Base-by-base conservation (phyloP, 148 eudicot species). In the Simmondsia chinensis region DNA sequence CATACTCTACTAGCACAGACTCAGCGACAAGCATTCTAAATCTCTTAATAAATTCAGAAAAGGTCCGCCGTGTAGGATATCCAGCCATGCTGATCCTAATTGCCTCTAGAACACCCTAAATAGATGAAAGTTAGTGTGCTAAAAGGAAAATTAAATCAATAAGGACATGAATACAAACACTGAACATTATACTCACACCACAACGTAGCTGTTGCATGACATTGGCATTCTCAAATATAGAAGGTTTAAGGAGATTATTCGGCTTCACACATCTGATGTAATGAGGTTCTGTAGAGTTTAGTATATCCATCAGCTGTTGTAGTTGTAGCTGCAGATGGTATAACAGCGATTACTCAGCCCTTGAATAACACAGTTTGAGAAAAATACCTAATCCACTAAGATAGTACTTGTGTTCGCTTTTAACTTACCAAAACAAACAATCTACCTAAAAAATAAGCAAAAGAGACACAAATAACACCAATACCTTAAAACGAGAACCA, bases 221-320 rank as follows among this genome's bases (percentile, higher is more conserved):
- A 52, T 85, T 85, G 66, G 60, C 66, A 71, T 91, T 91, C 82
- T 91, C 95, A 64, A 91, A 91, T 33, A 91, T 66, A 53, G 94
- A 80, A 51, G 99, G 95, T 64, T 82, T 82, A 37, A 91, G 93
- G 32, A 59, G 71, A 77, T 91, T 82, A 64, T 91, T 91, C 14
- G 99, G 99, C 74, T 91, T 91, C 63, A 91, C 95, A 50, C 99
- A 91, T 91, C 99, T 79, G 56, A 91, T 75, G 54, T 91, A 91
- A 62, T 91, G 99, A 32, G 99, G 99, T 66, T 82, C 86, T 46
- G 99, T 91, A 31, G 94, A 85, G 62, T 82, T 85, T 12, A 91
- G 75, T 44, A 94, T 91, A 17, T 91, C 99, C 99, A 85, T 91
- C 64, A 91, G 58, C 43, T 74, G 83, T 47, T 76, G 85, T 17